Conservation (phyloP, 2,329 filamentous ascomycete species). For the Pyrenophora graminea region DNA sequence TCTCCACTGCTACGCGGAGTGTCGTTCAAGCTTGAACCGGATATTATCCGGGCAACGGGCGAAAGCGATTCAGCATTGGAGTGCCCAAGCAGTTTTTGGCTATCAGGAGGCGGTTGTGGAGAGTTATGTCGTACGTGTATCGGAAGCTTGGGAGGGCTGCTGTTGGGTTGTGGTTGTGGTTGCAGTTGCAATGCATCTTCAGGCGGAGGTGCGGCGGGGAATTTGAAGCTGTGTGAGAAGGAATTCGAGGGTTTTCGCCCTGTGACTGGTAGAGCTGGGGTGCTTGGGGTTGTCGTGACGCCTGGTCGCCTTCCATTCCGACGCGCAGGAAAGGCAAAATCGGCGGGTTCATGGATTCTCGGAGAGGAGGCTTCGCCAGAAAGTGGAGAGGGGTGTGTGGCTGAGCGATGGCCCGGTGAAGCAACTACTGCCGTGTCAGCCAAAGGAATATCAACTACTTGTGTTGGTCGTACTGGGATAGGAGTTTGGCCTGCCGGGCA, state of each 20-base stretch:
- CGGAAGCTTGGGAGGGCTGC: constrained; percentile 45
- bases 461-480: constrained; percentile 33
- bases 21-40: constrained; percentile 72
- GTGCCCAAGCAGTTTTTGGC: constrained; percentile 46
- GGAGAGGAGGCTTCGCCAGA: constrained; percentile 47
- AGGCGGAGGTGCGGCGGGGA: constrained; percentile 53
- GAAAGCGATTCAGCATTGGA: constrained; percentile 58
- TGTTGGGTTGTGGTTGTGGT: constrained; percentile 33
- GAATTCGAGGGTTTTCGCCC: constrained; percentile 48
- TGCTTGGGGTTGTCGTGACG: constrained; percentile 46
- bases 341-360: constrained; percentile 28
- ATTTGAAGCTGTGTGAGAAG: constrained; percentile 59
- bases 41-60: constrained; percentile 71
- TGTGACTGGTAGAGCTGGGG: constrained; percentile 45
- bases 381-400: constrained; percentile 50
- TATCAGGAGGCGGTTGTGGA: constrained; percentile 25
- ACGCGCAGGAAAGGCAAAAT: constrained; percentile 38
- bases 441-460: not conserved
- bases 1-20: constrained; percentile 92
- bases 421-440: constrained; percentile 33
- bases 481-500: constrained; percentile 52
- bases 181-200: constrained; percentile 34
- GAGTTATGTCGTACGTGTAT: constrained; percentile 36
- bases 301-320: constrained; percentile 36
- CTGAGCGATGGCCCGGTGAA: constrained; percentile 38